Conservation (phyloP, 106 monocot genomes). For the Cymbidium sinense region DNA sequence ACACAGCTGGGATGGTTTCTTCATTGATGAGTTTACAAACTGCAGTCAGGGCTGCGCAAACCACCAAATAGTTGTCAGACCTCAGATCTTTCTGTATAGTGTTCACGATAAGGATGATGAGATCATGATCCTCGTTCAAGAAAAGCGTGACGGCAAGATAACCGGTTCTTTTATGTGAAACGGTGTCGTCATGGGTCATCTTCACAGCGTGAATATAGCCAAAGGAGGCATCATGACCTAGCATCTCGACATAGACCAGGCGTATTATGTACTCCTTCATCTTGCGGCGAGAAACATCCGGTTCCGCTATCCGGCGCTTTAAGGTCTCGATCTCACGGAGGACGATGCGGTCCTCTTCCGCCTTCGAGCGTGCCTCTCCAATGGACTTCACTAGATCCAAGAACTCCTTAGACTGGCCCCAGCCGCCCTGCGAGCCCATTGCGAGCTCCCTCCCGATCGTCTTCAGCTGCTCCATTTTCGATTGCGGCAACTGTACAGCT, state of each 20-base stretch:
- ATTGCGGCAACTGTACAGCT: background rate
- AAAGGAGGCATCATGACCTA: slow-evolving; percentile 97
- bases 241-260: slow-evolving; percentile 96
- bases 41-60: slow-evolving; percentile 74
- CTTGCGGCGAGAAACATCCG: slow-evolving; percentile 73
- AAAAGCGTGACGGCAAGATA: slow-evolving; percentile 95
- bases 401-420: slow-evolving; percentile 93
- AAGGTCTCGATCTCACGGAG: slow-evolving; percentile 76
- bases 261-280: slow-evolving; percentile 98
- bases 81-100: slow-evolving; percentile 96
- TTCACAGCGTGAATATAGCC: slow-evolving; percentile 99
- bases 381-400: slow-evolving; percentile 96
- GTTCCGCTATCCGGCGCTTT: slow-evolving; percentile 75
- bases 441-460: slow-evolving; percentile 96
- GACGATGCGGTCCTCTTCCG: slow-evolving; percentile 96
- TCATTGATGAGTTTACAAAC: slow-evolving; percentile 90
- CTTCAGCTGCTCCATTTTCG: slow-evolving; percentile 87
- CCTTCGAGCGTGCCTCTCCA: slow-evolving; percentile 93
- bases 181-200: slow-evolving; percentile 89
- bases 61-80: slow-evolving; percentile 85
- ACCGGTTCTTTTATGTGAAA: slow-evolving; percentile 78
- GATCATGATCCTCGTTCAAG: slow-evolving; percentile 85
- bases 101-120: slow-evolving; percentile 93
- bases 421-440: slow-evolving; percentile 91
- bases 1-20: slow-evolving; percentile 95